These are phyloP conservation scores for Echria macrotheca DNA, from an alignment of 495 filamentous ascomycete species.

Conservation along the genomic window DNA sequence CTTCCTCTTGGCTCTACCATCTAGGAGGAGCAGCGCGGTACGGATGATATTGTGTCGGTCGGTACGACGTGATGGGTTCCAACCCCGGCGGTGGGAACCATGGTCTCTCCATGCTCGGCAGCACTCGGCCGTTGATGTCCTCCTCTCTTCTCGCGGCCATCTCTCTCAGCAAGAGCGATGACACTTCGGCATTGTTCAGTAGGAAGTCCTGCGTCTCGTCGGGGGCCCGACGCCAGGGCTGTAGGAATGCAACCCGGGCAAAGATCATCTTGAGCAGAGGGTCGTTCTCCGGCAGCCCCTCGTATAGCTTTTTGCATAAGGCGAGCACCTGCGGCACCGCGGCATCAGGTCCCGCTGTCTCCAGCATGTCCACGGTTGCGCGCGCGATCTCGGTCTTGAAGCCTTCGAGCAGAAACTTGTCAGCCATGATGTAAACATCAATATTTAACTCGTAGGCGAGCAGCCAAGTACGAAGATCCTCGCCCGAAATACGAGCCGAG, in stretches of 20 bases:
- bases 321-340: conserved; percentile 32
- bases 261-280: conserved; percentile 39
- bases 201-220: conserved; percentile 33
- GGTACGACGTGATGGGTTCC: conserved; percentile 7
- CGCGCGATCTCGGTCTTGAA: conserved; percentile 37
- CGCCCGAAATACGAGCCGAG: conserved; percentile 29
- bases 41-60: conserved; percentile 9
- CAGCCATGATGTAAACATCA: conserved; percentile 42
- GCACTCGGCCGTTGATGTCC: conserved; percentile 23
- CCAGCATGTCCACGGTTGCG: conserved; percentile 40
- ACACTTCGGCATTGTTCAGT: conserved; percentile 34
- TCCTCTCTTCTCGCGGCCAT: conserved; percentile 38
- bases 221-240: conserved; percentile 32
- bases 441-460: conserved; percentile 40
- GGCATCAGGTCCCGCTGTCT: conserved; percentile 38
- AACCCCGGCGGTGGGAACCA: conserved; percentile 5
- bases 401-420: conserved; percentile 39
- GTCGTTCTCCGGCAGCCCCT: conserved; percentile 35
- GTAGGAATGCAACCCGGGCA: conserved; percentile 40
- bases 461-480: conserved; percentile 42
- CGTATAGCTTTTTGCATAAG: conserved; percentile 35
- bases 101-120: conserved; percentile 40
- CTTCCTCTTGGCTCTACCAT: conserved; percentile 12
- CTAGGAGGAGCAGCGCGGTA: conserved; percentile 11
- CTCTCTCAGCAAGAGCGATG: conserved; percentile 35